Base-by-base conservation (phyloP, 2,329 filamentous ascomycete species). In the Drechslerella stenobrocha region DNA sequence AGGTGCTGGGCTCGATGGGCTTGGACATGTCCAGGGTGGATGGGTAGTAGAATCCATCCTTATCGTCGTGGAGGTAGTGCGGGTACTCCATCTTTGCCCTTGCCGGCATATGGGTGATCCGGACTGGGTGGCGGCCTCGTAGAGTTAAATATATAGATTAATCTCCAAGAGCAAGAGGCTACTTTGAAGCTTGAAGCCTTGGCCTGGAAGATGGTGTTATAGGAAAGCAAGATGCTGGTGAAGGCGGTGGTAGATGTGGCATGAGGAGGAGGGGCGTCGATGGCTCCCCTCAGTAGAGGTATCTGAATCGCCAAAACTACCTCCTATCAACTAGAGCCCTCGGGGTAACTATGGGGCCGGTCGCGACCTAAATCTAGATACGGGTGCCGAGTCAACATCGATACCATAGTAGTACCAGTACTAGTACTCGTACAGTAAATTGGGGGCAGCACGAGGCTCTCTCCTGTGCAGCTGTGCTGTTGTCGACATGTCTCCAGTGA, bases 31-130 rank as follows among this genome's bases (percentile, higher is more conserved):
- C 55, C 15, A 55, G 37, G 9, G 37, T 26, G 13, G 35, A 28
- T 32, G 48, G 50, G 24, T 67, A 67, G 26, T 32, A 47, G 30
- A 67, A 60, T 28, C 24, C 35, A 8, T n/a, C 24, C 30, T 67
- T 67, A n/a, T 67, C 63, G 20, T 67, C 45, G 5, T 35, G 48
- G 8, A 67, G 35, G 28, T 50, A 60, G 4, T 22, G 35, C 2
- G 30, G 11, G 20, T 51, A 15, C 20, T 26, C 26, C 63, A 67
- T 67, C 7, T 18, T 37, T 37, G 46, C 8, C 7, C 15, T 23
- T 6, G 26, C 11, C 23, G 20, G 24, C 42, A 13, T 13, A 2
- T 4, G 18, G 11, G 5, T 15, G 30, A 44, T 6, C 11, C 2
- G 23, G 32, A 18, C 28, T 24, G 13, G n/a, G 9, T 34, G 18